phyloP scores from a whole-genome alignment of 495 filamentous ascomycete genomes.

The Talaromyces wortmannii region DNA sequence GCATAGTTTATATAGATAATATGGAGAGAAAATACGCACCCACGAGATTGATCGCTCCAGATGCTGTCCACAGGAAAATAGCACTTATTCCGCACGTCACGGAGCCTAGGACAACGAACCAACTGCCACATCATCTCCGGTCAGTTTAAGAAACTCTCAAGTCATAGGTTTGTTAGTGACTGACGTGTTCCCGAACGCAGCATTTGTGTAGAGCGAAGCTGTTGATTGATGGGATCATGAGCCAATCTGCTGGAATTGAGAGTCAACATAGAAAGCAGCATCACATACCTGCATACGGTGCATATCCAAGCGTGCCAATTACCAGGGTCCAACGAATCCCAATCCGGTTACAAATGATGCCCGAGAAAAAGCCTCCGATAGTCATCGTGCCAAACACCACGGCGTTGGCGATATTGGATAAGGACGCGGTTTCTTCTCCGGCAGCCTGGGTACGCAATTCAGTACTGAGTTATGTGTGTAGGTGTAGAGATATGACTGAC shows the following conservation, averaged over 20 bases:
- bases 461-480: background rate
- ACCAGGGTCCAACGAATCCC: background rate
- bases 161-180: background rate
- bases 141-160: no score
- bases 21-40: background rate
- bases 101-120: background rate
- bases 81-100: slow-evolving; percentile 1
- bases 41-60: background rate
- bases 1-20: background rate
- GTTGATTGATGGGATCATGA: background rate
- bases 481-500: background rate
- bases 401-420: background rate
- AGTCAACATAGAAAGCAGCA: background rate
- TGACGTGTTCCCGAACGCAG: background rate
- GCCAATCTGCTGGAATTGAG: background rate
- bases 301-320: background rate
- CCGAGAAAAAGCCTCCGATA: background rate
- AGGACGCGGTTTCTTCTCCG: background rate
- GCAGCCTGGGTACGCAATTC: background rate
- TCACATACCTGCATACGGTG: background rate
- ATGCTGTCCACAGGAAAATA: background rate
- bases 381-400: background rate
- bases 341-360: background rate
- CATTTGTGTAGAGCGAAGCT: background rate
- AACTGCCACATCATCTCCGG: background rate